Evolutionary conservation across 2,329 filamentous ascomycete species (phyloP).

Genomic region (Scolecobasidium constrictum): DNA sequence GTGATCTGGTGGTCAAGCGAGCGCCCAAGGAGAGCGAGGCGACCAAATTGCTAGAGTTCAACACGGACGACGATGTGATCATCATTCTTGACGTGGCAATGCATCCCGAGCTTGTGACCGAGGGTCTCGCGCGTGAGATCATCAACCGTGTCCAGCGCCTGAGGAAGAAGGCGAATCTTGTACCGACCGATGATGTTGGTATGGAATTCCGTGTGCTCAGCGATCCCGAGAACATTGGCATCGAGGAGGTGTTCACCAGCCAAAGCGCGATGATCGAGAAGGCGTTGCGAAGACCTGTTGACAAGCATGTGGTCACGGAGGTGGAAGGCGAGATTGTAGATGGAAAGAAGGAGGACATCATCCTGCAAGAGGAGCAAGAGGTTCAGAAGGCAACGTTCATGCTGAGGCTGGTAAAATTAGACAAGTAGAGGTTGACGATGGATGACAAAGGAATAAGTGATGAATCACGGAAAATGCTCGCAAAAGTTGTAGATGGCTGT

Average conservation of each 20-base stretch:
- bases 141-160: slow-evolving; percentile 87
- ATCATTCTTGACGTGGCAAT: slow-evolving; percentile 77
- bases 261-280: slow-evolving; percentile 64
- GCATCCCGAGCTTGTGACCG: slow-evolving; percentile 75
- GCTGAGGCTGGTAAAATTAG: slow-evolving; percentile 65
- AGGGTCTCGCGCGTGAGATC: slow-evolving; percentile 83
- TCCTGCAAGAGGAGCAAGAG: slow-evolving; percentile 76
- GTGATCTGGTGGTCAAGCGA: slow-evolving; percentile 74
- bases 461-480: no score
- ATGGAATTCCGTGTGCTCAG: slow-evolving; percentile 82
- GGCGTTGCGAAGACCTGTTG: slow-evolving; percentile 64
- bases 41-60: slow-evolving; percentile 69
- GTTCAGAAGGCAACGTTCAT: slow-evolving; percentile 73
- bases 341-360: slow-evolving; percentile 46
- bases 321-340: slow-evolving; percentile 47
- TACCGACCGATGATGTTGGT: slow-evolving; percentile 86
- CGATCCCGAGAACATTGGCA: slow-evolving; percentile 66
- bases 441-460: background rate
- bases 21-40: slow-evolving; percentile 62
- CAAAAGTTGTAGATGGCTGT: no score
- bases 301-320: slow-evolving; percentile 53
- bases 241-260: slow-evolving; percentile 57
- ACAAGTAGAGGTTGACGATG: slow-evolving; percentile 17
- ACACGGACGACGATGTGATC: slow-evolving; percentile 81
- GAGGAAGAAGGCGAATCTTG: slow-evolving; percentile 84